These are phyloP conservation scores for Neofusicoccum cordaticola DNA, from an alignment of 2,329 filamentous ascomycete species.

Conservation along the genomic window DNA sequence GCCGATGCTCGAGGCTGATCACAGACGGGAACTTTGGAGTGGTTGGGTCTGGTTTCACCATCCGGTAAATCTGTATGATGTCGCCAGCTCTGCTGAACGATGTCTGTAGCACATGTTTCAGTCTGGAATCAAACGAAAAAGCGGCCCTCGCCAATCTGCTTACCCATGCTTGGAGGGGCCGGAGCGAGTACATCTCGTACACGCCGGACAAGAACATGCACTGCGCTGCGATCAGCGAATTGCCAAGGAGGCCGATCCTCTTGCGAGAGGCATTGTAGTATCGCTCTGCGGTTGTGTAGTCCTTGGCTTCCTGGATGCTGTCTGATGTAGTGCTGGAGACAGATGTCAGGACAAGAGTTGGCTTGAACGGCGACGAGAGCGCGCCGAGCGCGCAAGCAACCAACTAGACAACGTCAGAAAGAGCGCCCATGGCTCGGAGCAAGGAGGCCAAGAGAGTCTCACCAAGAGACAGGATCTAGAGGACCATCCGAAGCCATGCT, in stretches of 20 bases:
- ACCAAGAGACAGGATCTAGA: conserved; percentile 32
- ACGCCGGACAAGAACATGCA: conserved; percentile 34
- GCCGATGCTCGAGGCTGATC: conserved; percentile 25
- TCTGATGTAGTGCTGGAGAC: too few species aligned
- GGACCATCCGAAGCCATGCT: conserved; percentile 29
- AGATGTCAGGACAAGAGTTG: background rate
- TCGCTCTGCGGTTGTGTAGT: conserved; percentile 23
- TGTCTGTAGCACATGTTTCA: background rate
- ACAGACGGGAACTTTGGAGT: conserved; percentile 13
- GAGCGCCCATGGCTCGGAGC: too few species aligned
- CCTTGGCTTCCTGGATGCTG: background rate
- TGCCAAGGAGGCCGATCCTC: conserved; percentile 29
- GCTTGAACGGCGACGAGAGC: conserved; percentile 25
- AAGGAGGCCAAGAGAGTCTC: background rate
- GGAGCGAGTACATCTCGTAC: conserved; percentile 35
- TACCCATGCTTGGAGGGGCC: conserved; percentile 30
- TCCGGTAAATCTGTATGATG: background rate
- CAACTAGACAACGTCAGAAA: conserved; percentile 21
- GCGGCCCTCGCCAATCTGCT: conserved; percentile 22
- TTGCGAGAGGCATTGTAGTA: conserved; percentile 34
- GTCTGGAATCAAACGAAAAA: too few species aligned
- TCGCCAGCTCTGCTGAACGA: conserved; percentile 5
- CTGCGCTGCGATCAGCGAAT: conserved; percentile 29
- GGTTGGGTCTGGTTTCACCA: conserved; percentile 10
- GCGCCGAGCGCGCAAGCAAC: conserved; percentile 32